Base-by-base conservation (phyloP, 257 asterid genomes). In the Solanum medicagineum region DNA sequence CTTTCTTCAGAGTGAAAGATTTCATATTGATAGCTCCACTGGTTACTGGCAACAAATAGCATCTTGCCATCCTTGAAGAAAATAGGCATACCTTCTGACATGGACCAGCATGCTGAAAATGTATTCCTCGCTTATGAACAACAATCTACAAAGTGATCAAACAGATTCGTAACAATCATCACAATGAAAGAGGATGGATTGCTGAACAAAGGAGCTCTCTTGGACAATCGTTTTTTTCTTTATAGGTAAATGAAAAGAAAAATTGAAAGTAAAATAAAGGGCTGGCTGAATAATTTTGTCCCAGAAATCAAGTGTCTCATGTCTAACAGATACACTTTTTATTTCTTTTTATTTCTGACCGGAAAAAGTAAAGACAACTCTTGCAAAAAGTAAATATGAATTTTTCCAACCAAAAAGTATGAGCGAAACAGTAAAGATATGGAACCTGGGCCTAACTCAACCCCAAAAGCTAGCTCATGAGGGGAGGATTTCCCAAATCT, bases 91-190 rank as follows among this genome's bases (percentile, higher is more conserved):
- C 99, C 98, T 93, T 94, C 88, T 95, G 93, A 45, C 99, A 97
- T 62, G 98, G 98, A 89, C 99, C 99, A 86, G 99, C 98, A 29
- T 98, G 97, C 85, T 97, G 94, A 89, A 96, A 95, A 91, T 96
- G 99, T 87, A 93, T 51, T 81, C 98, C 99, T 87, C 6, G 47
- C 9, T 92, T 95, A 56, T 96, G 99, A 87, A 93, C 95, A 88
- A 95, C 99, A 85, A 93, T 84, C 98, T 95, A 91, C 62, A 81
- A 77, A 81, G 40, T 66, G 47, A 83, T 49, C 49, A 84, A 12
- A 57, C 85, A 57, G 73, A 68, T 74, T 24, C 32, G 56, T 42
- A 81, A 79, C 42, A 70, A 36, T 75, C 79, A 74, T 12, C 81
- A 51, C 44, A 66, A 47, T 45, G 60, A 44, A 83, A 51, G 63